phyloP scores from a whole-genome alignment of 768 basidiomycete genomes.

The Podaxis sp. region DNA sequence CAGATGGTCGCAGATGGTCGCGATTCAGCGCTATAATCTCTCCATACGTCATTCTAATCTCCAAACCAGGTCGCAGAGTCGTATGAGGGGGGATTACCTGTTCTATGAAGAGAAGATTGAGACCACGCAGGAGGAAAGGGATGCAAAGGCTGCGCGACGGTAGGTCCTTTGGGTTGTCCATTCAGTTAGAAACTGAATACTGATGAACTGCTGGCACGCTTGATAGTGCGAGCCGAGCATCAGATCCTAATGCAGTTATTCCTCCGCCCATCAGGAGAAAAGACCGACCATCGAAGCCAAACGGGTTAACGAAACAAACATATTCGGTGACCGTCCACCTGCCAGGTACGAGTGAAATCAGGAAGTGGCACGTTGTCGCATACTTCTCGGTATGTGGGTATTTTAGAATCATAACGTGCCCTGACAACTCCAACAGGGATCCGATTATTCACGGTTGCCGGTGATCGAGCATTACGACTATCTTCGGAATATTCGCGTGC shows the following conservation, averaged over 20 bases:
- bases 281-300: slow-evolving; percentile 74
- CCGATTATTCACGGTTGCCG: slow-evolving; percentile 69
- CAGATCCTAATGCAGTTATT: slow-evolving; percentile 58
- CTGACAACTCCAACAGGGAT: slow-evolving; percentile 43
- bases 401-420: slow-evolving; percentile 13
- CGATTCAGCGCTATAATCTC: background rate
- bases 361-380: slow-evolving; percentile 84
- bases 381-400: slow-evolving; percentile 66
- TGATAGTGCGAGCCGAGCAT: slow-evolving; percentile 53
- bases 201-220: slow-evolving; percentile 18
- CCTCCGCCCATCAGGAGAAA: slow-evolving; percentile 68
- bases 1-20: slow-evolving; percentile 79
- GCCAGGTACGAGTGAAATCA: slow-evolving; percentile 53
- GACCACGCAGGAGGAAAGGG: slow-evolving; percentile 75
- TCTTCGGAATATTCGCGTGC: slow-evolving; percentile 64
- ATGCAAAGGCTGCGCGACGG: slow-evolving; percentile 79
- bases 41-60: slow-evolving; percentile 1
- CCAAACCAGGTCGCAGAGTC: slow-evolving; percentile 69
- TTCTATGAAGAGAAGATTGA: slow-evolving; percentile 86
- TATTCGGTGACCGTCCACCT: slow-evolving; percentile 76
- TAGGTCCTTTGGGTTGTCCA: slow-evolving; percentile 27
- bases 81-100: slow-evolving; percentile 81
- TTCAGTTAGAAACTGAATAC: slow-evolving; percentile 7
- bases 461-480: slow-evolving; percentile 76
- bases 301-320: slow-evolving; percentile 85